phyloP scores from a whole-genome alignment of 768 basidiomycete genomes.

The Psilocybe cubensis region DNA sequence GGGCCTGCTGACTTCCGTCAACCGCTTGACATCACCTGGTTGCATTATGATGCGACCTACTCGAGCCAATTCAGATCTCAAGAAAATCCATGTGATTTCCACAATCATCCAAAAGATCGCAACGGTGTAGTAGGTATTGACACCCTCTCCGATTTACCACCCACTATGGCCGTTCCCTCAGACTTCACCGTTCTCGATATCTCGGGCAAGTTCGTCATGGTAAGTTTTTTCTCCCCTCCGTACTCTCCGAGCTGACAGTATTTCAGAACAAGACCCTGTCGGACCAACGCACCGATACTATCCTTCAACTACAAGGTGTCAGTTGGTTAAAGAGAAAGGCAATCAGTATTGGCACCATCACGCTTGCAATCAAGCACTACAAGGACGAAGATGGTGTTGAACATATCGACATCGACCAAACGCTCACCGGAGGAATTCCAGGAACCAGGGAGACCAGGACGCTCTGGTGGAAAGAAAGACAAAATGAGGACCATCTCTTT shows the following conservation, averaged over 20 bases:
- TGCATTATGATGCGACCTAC: not conserved
- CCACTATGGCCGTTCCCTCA: conserved; percentile 67
- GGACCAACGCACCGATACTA: conserved; percentile 56
- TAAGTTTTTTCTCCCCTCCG: conserved; percentile 25
- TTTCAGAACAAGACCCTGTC: conserved; percentile 70
- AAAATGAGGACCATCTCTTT: conserved; percentile 64
- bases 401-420: conserved; percentile 70
- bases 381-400: conserved; percentile 62
- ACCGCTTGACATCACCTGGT: not conserved
- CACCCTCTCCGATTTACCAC: conserved; percentile 14
- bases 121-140: not conserved
- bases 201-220: conserved; percentile 66
- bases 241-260: not conserved
- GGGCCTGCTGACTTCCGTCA: not conserved
- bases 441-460: conserved; percentile 59
- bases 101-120: conserved; percentile 1
- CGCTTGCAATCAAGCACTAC: conserved; percentile 66
- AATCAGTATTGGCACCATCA: conserved; percentile 60
- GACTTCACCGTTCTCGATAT: conserved; percentile 63
- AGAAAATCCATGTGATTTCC: conserved; percentile 20
- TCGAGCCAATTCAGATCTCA: not conserved
- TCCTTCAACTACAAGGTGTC: conserved; percentile 73
- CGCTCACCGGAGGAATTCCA: conserved; percentile 62
- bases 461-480: conserved; percentile 58
- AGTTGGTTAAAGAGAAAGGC: conserved; percentile 71